Evolutionary conservation across 208 protist species (phyloP).

Genomic region (Leptomonas seymouri): DNA sequence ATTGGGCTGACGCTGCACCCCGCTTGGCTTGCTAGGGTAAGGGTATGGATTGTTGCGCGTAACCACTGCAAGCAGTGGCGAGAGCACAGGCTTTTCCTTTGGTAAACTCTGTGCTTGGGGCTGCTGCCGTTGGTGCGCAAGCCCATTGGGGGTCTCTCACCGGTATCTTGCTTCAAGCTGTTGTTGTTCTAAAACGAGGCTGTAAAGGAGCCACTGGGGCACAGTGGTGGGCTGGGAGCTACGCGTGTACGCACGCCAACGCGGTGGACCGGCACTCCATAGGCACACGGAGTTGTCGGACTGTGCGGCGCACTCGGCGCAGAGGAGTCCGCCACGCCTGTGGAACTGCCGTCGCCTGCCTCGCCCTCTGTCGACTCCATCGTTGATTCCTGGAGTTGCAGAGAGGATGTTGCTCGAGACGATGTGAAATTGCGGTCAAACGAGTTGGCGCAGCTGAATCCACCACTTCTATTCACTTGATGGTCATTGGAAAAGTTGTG

Average conservation of each 20-base stretch:
- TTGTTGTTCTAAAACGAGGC: slow-evolving; percentile 8
- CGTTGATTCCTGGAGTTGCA: slow-evolving; percentile 15
- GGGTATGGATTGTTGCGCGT: slow-evolving; percentile 31
- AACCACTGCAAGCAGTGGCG: not conserved
- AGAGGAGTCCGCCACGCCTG: not conserved
- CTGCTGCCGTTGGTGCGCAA: not conserved
- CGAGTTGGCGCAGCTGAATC: not conserved
- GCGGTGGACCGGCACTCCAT: slow-evolving; percentile 18
- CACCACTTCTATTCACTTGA: not conserved
- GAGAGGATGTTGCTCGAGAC: not conserved
- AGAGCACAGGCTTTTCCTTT: not conserved
- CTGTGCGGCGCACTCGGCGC: slow-evolving; percentile 16
- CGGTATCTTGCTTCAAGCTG: slow-evolving; percentile 13
- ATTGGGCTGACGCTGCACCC: slow-evolving; percentile 14
- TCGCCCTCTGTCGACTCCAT: not conserved
- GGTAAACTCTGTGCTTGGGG: not conserved
- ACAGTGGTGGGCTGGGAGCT: not conserved
- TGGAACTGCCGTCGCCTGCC: not conserved
- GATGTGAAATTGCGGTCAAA: not conserved
- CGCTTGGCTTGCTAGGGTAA: slow-evolving; percentile 4
- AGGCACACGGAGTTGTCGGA: slow-evolving; percentile 3
- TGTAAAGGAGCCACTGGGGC: not conserved
- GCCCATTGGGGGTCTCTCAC: not conserved
- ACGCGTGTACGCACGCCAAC: not conserved
- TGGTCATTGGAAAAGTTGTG: slow-evolving; percentile 15